Conservation (phyloP, 2,329 filamentous ascomycete species). For the Aureobasidium musti region DNA sequence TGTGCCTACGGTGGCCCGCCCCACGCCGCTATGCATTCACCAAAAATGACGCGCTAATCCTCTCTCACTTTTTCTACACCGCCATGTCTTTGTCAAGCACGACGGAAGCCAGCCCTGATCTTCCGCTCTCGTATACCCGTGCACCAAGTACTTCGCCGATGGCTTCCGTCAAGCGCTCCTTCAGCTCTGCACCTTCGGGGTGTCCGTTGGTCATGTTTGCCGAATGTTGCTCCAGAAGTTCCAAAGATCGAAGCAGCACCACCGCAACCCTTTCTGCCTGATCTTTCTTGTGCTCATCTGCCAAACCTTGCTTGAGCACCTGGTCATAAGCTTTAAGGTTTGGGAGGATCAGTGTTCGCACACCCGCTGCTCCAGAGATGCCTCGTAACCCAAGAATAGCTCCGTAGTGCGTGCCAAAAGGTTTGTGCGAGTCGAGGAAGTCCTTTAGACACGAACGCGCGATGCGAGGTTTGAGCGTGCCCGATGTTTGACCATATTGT, state of each 20-base stretch:
- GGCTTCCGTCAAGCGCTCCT: constrained; percentile 46
- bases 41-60: constrained; percentile 13
- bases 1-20: not conserved
- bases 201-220: constrained; percentile 44
- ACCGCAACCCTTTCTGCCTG: constrained; percentile 63
- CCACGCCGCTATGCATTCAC: constrained; percentile 21
- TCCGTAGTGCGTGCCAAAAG: constrained; percentile 83
- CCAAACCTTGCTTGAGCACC: constrained; percentile 59
- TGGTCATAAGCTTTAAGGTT: constrained; percentile 66
- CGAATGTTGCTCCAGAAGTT: constrained; percentile 54
- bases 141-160: constrained; percentile 39
- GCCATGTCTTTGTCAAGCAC: constrained; percentile 43
- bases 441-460: constrained; percentile 91
- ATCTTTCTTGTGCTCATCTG: constrained; percentile 56
- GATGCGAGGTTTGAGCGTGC: constrained; percentile 81
- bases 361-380: constrained; percentile 69
- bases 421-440: constrained; percentile 83
- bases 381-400: constrained; percentile 77
- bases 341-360: constrained; percentile 65
- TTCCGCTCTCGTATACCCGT: constrained; percentile 37
- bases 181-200: constrained; percentile 45
- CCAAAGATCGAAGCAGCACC: constrained; percentile 59
- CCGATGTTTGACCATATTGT: constrained; percentile 79
- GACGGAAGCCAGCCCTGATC: constrained; percentile 43
- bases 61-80: constrained; percentile 26